These are phyloP conservation scores for Sporothrix globosa DNA, from an alignment of 2,329 filamentous ascomycete genomes.

Conservation along the genomic window DNA sequence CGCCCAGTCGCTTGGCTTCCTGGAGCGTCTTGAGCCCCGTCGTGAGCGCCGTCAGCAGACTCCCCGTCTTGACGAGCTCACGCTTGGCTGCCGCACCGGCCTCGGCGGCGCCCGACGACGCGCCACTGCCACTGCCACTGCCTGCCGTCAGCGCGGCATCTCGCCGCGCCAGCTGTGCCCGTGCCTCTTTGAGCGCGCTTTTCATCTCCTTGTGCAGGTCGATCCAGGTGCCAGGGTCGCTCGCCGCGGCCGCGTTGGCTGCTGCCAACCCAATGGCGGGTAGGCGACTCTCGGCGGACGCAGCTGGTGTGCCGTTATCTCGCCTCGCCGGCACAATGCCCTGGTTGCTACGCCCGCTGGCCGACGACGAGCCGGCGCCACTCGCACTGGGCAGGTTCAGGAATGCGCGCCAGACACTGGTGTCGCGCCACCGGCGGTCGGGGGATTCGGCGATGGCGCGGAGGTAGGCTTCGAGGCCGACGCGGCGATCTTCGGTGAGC, in stretches of 20 bases:
- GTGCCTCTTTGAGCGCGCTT: constrained; percentile 67
- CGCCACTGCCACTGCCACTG: neutral
- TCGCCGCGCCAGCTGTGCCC: constrained; percentile 66
- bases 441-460: constrained; percentile 70
- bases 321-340: constrained; percentile 33
- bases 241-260: constrained; percentile 50
- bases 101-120: constrained; percentile 51
- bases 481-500: constrained; percentile 71
- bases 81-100: constrained; percentile 75
- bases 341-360: constrained; percentile 34
- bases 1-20: constrained; percentile 62
- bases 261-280: constrained; percentile 45
- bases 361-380: constrained; percentile 32
- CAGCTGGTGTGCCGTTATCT: constrained; percentile 33
- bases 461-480: constrained; percentile 71
- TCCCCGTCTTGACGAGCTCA: constrained; percentile 69
- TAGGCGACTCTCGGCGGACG: constrained; percentile 43
- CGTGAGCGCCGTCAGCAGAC: constrained; percentile 64
- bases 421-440: constrained; percentile 77
- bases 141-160: constrained; percentile 58
- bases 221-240: constrained; percentile 71
- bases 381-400: constrained; percentile 62
- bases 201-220: constrained; percentile 77
- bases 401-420: constrained; percentile 72
- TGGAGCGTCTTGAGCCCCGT: constrained; percentile 65